phyloP scores from a whole-genome alignment of 371 early-diverging fungal genomes.

The Lichtheimia ramosa region DNA sequence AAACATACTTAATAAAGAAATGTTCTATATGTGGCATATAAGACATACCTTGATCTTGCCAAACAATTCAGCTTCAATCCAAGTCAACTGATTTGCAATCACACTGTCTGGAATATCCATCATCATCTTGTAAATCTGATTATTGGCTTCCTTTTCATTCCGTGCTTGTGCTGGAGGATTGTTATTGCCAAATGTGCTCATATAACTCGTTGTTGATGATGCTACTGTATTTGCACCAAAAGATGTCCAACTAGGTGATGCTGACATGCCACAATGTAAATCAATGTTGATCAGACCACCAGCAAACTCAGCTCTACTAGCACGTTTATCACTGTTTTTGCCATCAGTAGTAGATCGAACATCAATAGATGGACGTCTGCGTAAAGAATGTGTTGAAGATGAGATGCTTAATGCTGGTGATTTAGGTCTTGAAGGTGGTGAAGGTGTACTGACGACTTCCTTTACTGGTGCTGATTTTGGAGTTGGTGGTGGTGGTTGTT shows the following conservation, averaged over 20 bases:
- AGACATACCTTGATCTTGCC: conserved; percentile 41
- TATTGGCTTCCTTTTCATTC: conserved; percentile 29
- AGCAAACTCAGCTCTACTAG: conserved; percentile 39
- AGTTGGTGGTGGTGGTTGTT: neutral
- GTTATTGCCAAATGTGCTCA: conserved; percentile 25
- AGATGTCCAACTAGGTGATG: conserved; percentile 26
- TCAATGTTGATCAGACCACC: conserved; percentile 30
- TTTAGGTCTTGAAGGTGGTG: conserved; percentile 6
- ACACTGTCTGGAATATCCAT: conserved; percentile 40
- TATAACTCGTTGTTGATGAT: conserved; percentile 30
- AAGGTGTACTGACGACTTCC: neutral
- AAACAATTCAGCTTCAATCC: conserved; percentile 62
- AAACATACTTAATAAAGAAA: neutral
- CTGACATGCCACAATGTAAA: conserved; percentile 13
- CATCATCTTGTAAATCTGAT: conserved; percentile 28
- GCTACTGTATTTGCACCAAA: conserved; percentile 8
- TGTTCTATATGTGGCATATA: neutral
- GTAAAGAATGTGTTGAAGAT: neutral
- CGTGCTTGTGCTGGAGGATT: neutral
- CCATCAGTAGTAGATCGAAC: neutral
- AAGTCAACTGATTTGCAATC: conserved; percentile 66
- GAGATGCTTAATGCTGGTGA: neutral
- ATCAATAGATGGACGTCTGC: neutral
- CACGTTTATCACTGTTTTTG: neutral
- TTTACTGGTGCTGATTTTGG: neutral